Percentiles rank a stretch among this genome's conserved stretches.
phyloP scores from a whole-genome alignment of 2,329 filamentous ascomycete genomes.

The Penicillium sp. region DNA sequence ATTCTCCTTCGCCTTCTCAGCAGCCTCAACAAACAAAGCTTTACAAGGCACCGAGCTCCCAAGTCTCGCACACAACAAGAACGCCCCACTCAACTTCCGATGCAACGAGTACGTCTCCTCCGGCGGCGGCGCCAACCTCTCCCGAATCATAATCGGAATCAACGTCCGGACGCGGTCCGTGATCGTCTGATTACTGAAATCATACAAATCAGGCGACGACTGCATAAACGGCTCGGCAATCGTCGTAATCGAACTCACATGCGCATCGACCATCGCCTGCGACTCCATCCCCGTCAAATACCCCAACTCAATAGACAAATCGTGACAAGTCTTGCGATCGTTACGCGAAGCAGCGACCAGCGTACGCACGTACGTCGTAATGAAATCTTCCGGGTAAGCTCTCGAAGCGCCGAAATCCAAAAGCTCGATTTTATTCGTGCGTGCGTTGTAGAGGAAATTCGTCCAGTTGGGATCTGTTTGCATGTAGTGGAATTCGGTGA shows the following conservation, averaged over 20 bases:
- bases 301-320: slow-evolving; percentile 72
- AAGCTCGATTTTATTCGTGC: slow-evolving; percentile 73
- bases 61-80: slow-evolving; percentile 82
- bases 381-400: slow-evolving; percentile 78
- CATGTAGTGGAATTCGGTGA: slow-evolving; percentile 95
- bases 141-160: slow-evolving; percentile 90
- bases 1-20: slow-evolving; percentile 29
- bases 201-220: slow-evolving; percentile 76
- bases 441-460: slow-evolving; percentile 88
- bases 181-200: slow-evolving; percentile 92
- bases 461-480: slow-evolving; percentile 99
- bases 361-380: slow-evolving; percentile 74
- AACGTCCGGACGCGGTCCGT: slow-evolving; percentile 85
- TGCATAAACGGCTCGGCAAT: slow-evolving; percentile 86
- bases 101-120: slow-evolving; percentile 98
- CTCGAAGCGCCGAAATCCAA: slow-evolving; percentile 93
- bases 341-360: slow-evolving; percentile 74
- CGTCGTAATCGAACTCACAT: slow-evolving; percentile 82
- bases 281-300: slow-evolving; percentile 93
- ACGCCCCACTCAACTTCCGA: slow-evolving; percentile 91
- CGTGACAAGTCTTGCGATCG: slow-evolving; percentile 63
- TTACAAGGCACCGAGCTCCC: slow-evolving; percentile 80
- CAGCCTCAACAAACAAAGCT: slow-evolving; percentile 63
- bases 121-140: slow-evolving; percentile 83
- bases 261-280: slow-evolving; percentile 80